These are phyloP conservation scores for Prunus mume DNA, from an alignment of 306 rosid genomes.

Conservation along the genomic window DNA sequence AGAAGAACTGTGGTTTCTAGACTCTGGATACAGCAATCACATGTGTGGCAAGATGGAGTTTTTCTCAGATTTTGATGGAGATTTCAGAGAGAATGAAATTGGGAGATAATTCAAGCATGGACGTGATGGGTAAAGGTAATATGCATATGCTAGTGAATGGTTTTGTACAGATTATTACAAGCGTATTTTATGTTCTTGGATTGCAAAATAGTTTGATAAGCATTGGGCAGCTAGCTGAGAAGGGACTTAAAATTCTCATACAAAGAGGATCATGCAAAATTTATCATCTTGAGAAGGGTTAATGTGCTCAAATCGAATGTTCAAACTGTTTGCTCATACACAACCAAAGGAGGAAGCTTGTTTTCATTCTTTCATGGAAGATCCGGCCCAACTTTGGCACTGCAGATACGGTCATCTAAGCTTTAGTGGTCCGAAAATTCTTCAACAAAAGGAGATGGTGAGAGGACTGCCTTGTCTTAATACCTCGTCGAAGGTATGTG, in stretches of 20 bases:
- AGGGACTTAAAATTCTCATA: neutral
- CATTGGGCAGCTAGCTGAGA: neutral
- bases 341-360: neutral
- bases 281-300: neutral
- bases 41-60: neutral
- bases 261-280: neutral
- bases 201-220: neutral
- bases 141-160: neutral
- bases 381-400: neutral
- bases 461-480: neutral
- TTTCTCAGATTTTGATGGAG: neutral
- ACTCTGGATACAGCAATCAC: neutral
- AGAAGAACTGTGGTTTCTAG: neutral
- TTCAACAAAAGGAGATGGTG: neutral
- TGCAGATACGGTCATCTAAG: neutral
- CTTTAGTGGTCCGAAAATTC: neutral
- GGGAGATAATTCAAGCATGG: neutral
- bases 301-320: neutral
- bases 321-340: neutral
- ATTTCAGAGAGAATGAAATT: neutral
- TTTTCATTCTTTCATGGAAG: neutral
- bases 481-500: neutral
- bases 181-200: neutral
- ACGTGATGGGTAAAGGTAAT: neutral
- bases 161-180: neutral